phyloP scores from a whole-genome alignment of 1,139 yeast genomes.

The Kodamaea fungicola region DNA sequence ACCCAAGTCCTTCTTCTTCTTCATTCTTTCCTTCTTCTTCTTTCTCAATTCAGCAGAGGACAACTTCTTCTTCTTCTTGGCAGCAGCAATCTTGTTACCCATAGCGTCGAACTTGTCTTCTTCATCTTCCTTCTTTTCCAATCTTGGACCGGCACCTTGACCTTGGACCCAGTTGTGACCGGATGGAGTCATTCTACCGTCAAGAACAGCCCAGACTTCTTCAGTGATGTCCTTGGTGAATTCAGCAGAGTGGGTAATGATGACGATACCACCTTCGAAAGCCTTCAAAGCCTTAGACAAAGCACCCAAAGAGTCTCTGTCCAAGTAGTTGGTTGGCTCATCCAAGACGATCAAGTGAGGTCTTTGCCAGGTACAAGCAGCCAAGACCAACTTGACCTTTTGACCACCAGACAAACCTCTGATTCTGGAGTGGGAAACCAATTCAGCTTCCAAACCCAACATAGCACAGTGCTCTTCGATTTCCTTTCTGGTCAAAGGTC shows the following conservation, averaged over 20 bases:
- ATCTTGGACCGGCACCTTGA: constrained; percentile 99
- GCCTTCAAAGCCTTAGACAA: constrained; percentile 97
- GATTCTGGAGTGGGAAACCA: constrained; percentile 99
- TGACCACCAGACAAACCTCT: constrained; percentile 99
- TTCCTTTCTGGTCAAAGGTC: constrained; percentile 99
- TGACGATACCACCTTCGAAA: constrained; percentile 99
- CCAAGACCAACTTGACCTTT: constrained; percentile 98
- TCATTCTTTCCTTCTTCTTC: constrained; percentile 99
- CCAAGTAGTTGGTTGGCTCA: constrained; percentile 99
- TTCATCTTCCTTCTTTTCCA: constrained; percentile 92
- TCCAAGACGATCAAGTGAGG: constrained; percentile 99
- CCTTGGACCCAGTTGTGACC: constrained; percentile 99
- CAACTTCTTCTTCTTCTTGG: constrained; percentile 95
- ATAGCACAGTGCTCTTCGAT: constrained; percentile 97
- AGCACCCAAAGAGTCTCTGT: constrained; percentile 99
- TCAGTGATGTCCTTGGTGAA: constrained; percentile 98
- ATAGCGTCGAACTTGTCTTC: constrained; percentile 99
- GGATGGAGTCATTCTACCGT: constrained; percentile 98
- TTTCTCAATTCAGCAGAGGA: constrained; percentile 99
- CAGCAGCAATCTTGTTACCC: constrained; percentile 98
- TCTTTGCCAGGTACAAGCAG: constrained; percentile 99
- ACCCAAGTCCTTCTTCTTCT: constrained; percentile 99
- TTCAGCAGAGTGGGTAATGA: constrained; percentile 99
- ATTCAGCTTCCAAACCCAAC: constrained; percentile 98
- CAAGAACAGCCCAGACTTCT: constrained; percentile 99